Evolutionary conservation across 2,329 filamentous ascomycete species (phyloP), one percentile per base, ranked within the genome.

Genomic region (Aspergillus jensenii): DNA sequence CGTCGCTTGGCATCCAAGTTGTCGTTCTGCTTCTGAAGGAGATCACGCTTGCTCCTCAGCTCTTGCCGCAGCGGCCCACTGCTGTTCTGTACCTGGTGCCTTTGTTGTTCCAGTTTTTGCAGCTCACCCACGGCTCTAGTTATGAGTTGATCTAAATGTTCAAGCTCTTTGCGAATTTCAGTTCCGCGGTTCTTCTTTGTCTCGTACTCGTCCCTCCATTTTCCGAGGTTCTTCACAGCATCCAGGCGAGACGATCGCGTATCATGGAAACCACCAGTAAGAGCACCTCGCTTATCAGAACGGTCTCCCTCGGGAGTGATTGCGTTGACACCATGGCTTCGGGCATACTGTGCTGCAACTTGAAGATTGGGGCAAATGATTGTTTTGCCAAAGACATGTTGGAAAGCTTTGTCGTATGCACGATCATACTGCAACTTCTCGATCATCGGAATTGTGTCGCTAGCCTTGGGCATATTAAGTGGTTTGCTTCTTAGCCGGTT

Each of bases 291-390:
- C 78, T 96, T 96, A 77, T 97, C 96, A 1, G 92, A 93, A 33
- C 91, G 91, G 74, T 98, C 93, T 74, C 95, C 95, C 57, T 98
- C 93, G 3, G 91, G 90, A 0, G 95, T 99, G 64, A 99, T 96
- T 35, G 91, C 93, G 67, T 92, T 92, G 23, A 98, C 87, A 17
- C 90, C 90, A 68, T 98, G 93, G 67, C 90, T 96, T 68, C 93
- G 87, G 21, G 95, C 91, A 71, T 97, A 97, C 70, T 97, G 92
- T 12, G 90, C 86, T 48, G 93, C 95, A 58, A 96, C 86, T 49
- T 90, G 86, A 61, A 99, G 79, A 65, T 91, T 96, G 3, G 93
- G 93, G 65, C 95, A 98, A 56, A 99, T 89, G 52, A 99, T 91
- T 0, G 91, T 95, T 74, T 91, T 96, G 47, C 93, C 95, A 76